Evolutionary conservation across 2,329 filamentous ascomycete genomes (phyloP).

Genomic region (Tolypocladium inflatum): DNA sequence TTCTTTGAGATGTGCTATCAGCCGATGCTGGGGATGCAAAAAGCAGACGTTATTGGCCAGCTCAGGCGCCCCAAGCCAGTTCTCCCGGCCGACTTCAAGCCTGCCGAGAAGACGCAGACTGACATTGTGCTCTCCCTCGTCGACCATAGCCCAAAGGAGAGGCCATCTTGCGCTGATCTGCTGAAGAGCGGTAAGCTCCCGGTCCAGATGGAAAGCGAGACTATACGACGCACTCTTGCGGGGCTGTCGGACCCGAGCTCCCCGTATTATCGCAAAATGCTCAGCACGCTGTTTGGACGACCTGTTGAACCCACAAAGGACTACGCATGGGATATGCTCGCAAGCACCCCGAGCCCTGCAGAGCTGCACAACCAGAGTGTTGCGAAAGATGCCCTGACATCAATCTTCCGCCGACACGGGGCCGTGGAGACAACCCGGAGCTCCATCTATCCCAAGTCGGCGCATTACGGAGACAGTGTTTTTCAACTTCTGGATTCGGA

Average conservation of each 20-base stretch:
- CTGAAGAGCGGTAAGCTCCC: conserved; percentile 80
- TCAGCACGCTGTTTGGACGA: conserved; percentile 73
- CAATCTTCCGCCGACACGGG: conserved; percentile 81
- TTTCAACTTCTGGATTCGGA: conserved; percentile 74
- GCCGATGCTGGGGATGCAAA: conserved; percentile 57
- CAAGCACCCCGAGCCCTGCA: conserved; percentile 38
- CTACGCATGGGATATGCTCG: conserved; percentile 65
- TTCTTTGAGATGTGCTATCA: conserved; percentile 95
- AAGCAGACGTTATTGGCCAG: conserved; percentile 53
- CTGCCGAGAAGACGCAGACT: conserved; percentile 61
- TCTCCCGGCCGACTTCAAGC: conserved; percentile 65
- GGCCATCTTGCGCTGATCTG: conserved; percentile 74
- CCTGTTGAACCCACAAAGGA: conserved; percentile 73
- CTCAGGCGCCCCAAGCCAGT: conserved; percentile 58
- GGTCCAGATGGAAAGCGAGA: conserved; percentile 86
- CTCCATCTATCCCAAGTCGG: conserved; percentile 71
- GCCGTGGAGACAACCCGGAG: conserved; percentile 72
- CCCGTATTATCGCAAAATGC: conserved; percentile 81
- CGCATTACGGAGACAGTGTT: conserved; percentile 63
- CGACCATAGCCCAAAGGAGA: conserved; percentile 70
- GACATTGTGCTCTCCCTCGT: conserved; percentile 73
- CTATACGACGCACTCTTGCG: conserved; percentile 72
- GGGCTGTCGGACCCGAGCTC: conserved; percentile 75
- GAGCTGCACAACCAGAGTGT: conserved; percentile 63
- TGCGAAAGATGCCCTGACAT: conserved; percentile 63